Evolutionary conservation across 495 filamentous ascomycete genomes (phyloP).

Genomic region (Durotheca rogersii): DNA sequence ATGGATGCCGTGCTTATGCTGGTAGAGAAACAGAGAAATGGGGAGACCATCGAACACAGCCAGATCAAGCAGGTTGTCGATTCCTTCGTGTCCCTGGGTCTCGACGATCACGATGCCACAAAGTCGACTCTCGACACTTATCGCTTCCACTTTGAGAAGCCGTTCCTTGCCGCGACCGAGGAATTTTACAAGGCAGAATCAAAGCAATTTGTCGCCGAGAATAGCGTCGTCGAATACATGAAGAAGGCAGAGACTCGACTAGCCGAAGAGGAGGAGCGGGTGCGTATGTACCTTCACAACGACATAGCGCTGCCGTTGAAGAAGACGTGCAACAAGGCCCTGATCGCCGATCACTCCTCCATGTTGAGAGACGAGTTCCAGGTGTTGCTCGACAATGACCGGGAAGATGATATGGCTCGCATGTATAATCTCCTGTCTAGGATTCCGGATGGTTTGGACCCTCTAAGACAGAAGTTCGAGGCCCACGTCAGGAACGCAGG

Average conservation of each 20-base stretch:
- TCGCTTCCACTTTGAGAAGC: slow-evolving; percentile 83
- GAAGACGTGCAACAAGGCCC: slow-evolving; percentile 81
- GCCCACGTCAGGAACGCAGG: slow-evolving; percentile 89
- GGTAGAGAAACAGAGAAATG: slow-evolving; percentile 96
- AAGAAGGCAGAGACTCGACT: slow-evolving; percentile 96
- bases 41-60: slow-evolving; percentile 94
- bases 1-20: slow-evolving; percentile 94
- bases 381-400: slow-evolving; percentile 88
- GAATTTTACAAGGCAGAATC: slow-evolving; percentile 90
- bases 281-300: slow-evolving; percentile 83
- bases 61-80: slow-evolving; percentile 98
- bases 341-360: slow-evolving; percentile 82
- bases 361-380: slow-evolving; percentile 95
- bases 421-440: slow-evolving; percentile 94
- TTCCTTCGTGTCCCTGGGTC: slow-evolving; percentile 90
- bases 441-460: slow-evolving; percentile 90
- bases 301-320: slow-evolving; percentile 84
- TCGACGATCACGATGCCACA: slow-evolving; percentile 89
- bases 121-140: slow-evolving; percentile 97
- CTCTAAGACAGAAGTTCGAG: slow-evolving; percentile 85
- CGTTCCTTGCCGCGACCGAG: slow-evolving; percentile 83
- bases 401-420: slow-evolving; percentile 88
- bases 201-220: slow-evolving; percentile 90
- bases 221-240: slow-evolving; percentile 99
- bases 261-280: slow-evolving; percentile 90